A percentile compares a stretch with the other conserved stretches of the same genome.
Evolutionary conservation across 441 rosid species (phyloP).

Genomic region (Corymbia citriodora): DNA sequence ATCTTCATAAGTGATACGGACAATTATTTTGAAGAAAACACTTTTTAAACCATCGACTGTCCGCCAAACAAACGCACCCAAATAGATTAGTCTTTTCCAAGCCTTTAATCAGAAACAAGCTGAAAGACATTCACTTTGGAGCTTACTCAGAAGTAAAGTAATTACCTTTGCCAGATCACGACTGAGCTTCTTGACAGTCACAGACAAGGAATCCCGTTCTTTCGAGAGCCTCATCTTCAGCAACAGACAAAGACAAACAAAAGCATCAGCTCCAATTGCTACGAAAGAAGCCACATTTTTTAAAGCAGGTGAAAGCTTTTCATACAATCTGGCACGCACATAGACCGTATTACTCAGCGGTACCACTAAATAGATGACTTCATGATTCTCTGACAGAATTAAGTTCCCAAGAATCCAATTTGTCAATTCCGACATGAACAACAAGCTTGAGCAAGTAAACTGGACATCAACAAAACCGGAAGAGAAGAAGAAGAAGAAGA

Average conservation of each 20-base stretch:
- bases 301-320: not conserved
- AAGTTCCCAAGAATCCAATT: not conserved
- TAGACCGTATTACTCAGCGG: not conserved
- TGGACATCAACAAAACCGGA: not conserved
- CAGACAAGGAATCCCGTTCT: slow-evolving; percentile 65
- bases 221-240: slow-evolving; percentile 53
- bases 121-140: not conserved
- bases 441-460: not conserved
- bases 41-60: not conserved
- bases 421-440: not conserved
- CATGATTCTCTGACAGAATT: not conserved
- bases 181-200: slow-evolving; percentile 65
- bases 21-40: not conserved
- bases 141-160: not conserved
- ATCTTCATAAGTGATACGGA: not conserved
- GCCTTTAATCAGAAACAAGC: not conserved
- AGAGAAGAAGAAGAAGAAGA: not conserved
- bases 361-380: not conserved
- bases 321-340: not conserved
- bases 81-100: not conserved
- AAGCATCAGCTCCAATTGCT: not conserved
- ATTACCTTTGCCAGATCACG: slow-evolving; percentile 72
- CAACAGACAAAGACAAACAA: not conserved
- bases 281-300: not conserved
- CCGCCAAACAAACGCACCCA: not conserved